phyloP scores from a whole-genome alignment of 148 eudicot species.

The Suaeda aralocaspica region DNA sequence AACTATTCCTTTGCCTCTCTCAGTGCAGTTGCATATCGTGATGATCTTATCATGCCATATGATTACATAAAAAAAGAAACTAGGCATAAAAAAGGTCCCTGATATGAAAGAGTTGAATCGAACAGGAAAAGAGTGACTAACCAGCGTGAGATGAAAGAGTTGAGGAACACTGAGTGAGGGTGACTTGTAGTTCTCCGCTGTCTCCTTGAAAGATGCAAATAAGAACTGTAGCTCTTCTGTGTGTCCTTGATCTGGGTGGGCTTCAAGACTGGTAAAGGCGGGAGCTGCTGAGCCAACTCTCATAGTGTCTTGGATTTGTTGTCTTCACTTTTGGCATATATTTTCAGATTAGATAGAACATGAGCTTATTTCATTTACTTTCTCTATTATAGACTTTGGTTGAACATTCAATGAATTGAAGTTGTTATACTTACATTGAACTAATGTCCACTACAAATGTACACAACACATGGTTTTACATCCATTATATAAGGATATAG shows the following conservation, averaged over 20 bases:
- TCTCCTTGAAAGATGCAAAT: constrained; percentile 60
- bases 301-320: constrained; percentile 2
- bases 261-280: constrained; percentile 37
- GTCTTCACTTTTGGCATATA: constrained; percentile 6
- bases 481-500: too few species aligned
- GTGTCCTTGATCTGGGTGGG: constrained; percentile 9
- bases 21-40: constrained; percentile 62
- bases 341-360: neutral
- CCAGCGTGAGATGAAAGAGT: constrained; percentile 56
- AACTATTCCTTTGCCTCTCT: constrained; percentile 94
- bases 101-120: too few species aligned
- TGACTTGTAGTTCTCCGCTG: constrained; percentile 44
- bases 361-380: too few species aligned
- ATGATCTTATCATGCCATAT: too few species aligned
- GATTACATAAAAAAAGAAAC: too few species aligned
- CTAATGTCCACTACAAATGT: too few species aligned
- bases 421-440: too few species aligned
- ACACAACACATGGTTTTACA: too few species aligned
- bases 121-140: neutral
- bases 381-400: too few species aligned
- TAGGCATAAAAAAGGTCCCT: too few species aligned
- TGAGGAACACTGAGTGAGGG: constrained; percentile 53
- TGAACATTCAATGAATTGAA: too few species aligned
- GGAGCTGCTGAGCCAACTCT: constrained; percentile 49
- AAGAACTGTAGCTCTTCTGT: constrained; percentile 66